phyloP scores from a whole-genome alignment of 1,139 yeast genomes.

The Starmera stellimalicola region DNA sequence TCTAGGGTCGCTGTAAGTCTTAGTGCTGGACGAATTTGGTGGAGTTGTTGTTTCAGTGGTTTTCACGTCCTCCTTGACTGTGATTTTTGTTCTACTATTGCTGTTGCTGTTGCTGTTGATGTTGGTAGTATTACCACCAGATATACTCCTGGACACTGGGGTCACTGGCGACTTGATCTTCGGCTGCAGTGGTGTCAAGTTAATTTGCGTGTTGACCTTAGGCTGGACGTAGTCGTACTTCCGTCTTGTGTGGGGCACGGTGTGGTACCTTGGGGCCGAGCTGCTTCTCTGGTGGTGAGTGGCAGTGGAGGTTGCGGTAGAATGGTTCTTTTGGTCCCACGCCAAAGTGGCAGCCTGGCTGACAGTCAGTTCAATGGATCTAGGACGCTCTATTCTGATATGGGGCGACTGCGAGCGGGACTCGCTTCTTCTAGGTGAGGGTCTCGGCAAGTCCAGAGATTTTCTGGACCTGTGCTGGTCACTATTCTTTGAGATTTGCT shows the following conservation, averaged over 20 bases:
- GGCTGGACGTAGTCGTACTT: conserved; percentile 18
- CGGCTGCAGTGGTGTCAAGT: conserved; percentile 10
- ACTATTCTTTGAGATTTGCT: too few species aligned
- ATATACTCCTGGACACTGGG: neutral
- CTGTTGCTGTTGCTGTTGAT: neutral
- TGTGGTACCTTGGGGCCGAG: conserved; percentile 7
- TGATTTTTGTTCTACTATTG: neutral
- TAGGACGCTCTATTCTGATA: conserved; percentile 12
- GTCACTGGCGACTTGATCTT: conserved; percentile 1
- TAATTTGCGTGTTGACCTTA: conserved; percentile 17
- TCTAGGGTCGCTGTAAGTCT: conserved; percentile 12
- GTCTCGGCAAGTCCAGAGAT: conserved; percentile 16
- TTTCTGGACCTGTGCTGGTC: conserved; percentile 5
- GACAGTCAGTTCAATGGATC: conserved; percentile 16
- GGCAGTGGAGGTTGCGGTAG: neutral
- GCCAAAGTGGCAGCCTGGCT: conserved; percentile 21
- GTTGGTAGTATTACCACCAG: neutral
- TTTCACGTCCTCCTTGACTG: neutral
- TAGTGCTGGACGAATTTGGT: neutral
- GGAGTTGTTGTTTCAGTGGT: neutral
- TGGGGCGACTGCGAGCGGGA: conserved; percentile 9
- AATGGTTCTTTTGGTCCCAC: conserved; percentile 16
- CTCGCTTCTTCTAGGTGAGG: neutral
- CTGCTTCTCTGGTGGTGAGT: neutral
- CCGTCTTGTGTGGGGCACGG: conserved; percentile 11